Base-by-base conservation (phyloP, 2,329 filamentous ascomycete species). In the Chaetomium sp. region DNA sequence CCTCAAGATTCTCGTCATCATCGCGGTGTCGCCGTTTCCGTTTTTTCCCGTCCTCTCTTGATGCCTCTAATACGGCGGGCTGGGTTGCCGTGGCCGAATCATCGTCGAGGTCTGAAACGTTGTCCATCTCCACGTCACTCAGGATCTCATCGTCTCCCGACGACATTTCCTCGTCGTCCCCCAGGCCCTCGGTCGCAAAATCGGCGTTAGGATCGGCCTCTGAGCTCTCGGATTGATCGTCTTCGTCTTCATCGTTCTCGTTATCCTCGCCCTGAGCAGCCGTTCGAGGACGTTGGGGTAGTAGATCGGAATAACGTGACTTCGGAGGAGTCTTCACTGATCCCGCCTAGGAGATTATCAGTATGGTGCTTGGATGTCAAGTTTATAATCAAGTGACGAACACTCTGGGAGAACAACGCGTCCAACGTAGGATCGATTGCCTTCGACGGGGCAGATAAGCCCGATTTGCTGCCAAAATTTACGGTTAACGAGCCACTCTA, bases 341-440 rank as follows among this genome's bases (percentile, higher is more conserved):
- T 5, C 80, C 80, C 53, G 76, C 68, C 79, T 84, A 55, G 11
- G 58, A 55, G 52, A 56, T 14, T 7, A 42, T n/a, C 14, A 45
- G 68, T 58, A 68, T 62, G 33, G 38, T 27, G 46, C 38, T 27
- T 5, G 38, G 38, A 42, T 14, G 35, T 49, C 35, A 46, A 51
- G 48, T 34, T 43, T 33, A 38, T 6, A 19, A 12, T 27, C 34
- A 36, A 27, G 32, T 46, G 57, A 79, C 85, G 74, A 79, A 89
- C 87, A 76, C 87, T 90, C 55, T 79, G 76, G 55, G 85, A 79
- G 72, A 91, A 91, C 41, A 91, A 77, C 59, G 85, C 84, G 65
- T 85, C 78, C 62, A 91, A 75, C 54, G 78, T 74, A 68, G 87
- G 85, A 74, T 91, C 87, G 58, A 90, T 76, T 57, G 78, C 76